Evolutionary conservation across 768 basidiomycete species (phyloP), one percentile per base, ranked within the genome.

Genomic region (Tulasnella sp.): DNA sequence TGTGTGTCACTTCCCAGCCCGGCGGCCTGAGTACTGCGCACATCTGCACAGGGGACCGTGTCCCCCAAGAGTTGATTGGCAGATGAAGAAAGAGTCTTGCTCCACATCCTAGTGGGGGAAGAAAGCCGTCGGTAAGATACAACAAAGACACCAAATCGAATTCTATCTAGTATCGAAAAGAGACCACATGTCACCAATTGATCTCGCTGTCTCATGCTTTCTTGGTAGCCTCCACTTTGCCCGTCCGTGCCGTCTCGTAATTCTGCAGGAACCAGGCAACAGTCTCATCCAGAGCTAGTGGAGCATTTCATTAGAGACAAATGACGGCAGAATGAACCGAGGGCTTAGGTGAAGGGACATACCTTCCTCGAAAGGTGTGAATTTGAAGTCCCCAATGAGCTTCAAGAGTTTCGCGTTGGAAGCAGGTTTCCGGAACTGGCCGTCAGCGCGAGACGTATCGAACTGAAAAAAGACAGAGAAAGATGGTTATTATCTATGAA

Each of bases 401-500:
- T 71, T 72, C 50, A 89, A 68, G 4, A 96, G 74, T 70, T 93
- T 94, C 67, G 79, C 82, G 72, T 98, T 98, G 38, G 90, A 91
- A 17, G 93, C 93, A 0, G 93, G 92, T 73, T 97, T 97, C 65
- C 92, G 84, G 79, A 84, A 93, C 70, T 97, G 93, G 1, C 94
- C 92, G 66, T 98, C 94, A 8, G 48, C 34, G 48, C 42, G 46
- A 46, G 57, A 49, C 17, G 57, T 59, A 31, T 59, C 57, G 57
- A 59, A 59, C 57, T 44, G 15, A 12, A 5, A 21, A 19, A 45
- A 48, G 15, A 49, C 38, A 29, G 21, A 42, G 30, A 3, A 21
- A 43, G 2, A 38, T 17, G 59, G 31, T 41, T 21, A 58, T 30
- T 17, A 10, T 5, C 4, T 17, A n/a, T 24, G 30, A 42, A 41